phyloP scores from a whole-genome alignment of 2,329 filamentous ascomycete genomes.

The Colletotrichum eleusines region DNA sequence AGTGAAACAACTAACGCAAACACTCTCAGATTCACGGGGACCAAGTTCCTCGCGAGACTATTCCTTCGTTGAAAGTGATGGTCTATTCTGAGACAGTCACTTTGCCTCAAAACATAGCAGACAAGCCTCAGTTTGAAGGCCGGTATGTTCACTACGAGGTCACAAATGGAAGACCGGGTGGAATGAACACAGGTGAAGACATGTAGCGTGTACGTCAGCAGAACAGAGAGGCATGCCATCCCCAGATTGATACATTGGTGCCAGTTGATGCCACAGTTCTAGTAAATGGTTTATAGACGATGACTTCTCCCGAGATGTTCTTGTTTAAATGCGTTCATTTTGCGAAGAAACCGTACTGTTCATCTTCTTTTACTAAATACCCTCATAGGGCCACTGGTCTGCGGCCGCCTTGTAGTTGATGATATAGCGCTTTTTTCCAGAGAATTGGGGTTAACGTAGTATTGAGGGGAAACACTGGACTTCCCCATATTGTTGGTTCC shows the following conservation, averaged over 20 bases:
- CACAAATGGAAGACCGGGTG: background rate
- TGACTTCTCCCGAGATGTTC: too few relatives aligned
- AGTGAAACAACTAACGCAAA: background rate
- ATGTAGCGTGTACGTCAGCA: background rate
- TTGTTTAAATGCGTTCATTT: slow-evolving; percentile 9
- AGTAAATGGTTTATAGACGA: background rate
- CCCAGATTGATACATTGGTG: background rate
- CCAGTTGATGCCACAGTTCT: background rate
- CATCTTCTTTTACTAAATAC: slow-evolving; percentile 21
- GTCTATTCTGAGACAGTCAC: slow-evolving; percentile 17
- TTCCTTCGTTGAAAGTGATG: slow-evolving; percentile 20
- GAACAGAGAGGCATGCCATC: background rate
- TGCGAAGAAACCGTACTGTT: slow-evolving; percentile 21
- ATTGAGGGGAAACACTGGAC: slow-evolving; percentile 55
- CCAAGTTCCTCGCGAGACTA: slow-evolving; percentile 2
- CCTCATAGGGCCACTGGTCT: slow-evolving; percentile 21
- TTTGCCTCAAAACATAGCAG: slow-evolving; percentile 5
- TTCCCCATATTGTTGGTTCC: slow-evolving; percentile 54
- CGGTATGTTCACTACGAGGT: background rate
- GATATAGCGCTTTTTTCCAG: slow-evolving; percentile 19
- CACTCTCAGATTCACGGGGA: background rate
- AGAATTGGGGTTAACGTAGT: slow-evolving; percentile 53
- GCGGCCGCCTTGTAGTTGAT: background rate
- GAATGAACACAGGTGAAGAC: background rate
- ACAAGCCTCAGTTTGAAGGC: slow-evolving; percentile 6